Evolutionary conservation across 768 basidiomycete species (phyloP), one percentile per base, ranked within the genome.

Genomic region (Grammothele lineata): DNA sequence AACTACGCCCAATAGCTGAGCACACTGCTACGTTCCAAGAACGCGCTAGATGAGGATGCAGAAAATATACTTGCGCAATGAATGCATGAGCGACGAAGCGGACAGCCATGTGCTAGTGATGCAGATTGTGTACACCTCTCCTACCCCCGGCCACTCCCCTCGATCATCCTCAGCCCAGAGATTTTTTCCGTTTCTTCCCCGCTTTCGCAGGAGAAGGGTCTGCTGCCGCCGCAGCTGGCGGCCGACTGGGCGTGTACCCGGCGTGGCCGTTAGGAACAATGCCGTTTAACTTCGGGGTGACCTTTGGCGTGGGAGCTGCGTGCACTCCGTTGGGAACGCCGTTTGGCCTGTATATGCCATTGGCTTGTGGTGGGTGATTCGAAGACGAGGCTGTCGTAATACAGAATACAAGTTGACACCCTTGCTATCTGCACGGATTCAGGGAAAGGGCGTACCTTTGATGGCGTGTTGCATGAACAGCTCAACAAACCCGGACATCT

Each of bases 151-250:
- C 15, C 39, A 40, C 42, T 27, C 12, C 42, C 30, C 35, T 4
- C 6, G 21, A 9, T 18, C 34, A 30, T 18, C 6, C 17, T 49
- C 59, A 70, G 42, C 61, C 64, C 15, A 70, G 49, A 7, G 69
- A 68, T 57, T 77, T 80, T 67, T 80, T 81, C 50, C 80, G 70
- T 60, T 82, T 82, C 63, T 72, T 77, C 22, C 77, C 74, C 45
- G 70, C 72, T 27, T 63, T 58, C 17, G 45, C 40, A 9, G 62
- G 57, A 11, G 61, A 54, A 4, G 53, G 15, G 38, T 53, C 47
- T 6, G 48, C 33, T 43, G 43, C 41, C 26, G 54, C 32, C 17
- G 51, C 24, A 12, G 45, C 43, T 1, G 46, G 10, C 36, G 40
- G 43, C 22, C 26, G 48, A 40, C 40, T 51, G 24, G 47, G 45